Percentiles rank a stretch among this genome's conserved stretches.
These are phyloP conservation scores for Trichoderma oligosporum DNA, from an alignment of 2,329 filamentous ascomycete species.

Conservation along the genomic window DNA sequence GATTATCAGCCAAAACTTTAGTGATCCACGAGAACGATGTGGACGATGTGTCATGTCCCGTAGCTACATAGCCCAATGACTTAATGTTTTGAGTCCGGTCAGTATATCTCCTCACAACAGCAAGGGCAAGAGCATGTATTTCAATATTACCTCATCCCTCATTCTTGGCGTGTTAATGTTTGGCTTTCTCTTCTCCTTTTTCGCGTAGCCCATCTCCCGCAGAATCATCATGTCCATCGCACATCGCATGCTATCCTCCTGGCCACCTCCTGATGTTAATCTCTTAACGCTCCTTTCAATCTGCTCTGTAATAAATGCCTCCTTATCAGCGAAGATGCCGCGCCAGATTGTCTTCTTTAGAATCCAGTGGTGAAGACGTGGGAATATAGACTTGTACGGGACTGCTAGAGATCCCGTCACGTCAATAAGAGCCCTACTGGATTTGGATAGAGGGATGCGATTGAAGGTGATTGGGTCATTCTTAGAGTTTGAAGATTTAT, in stretches of 20 bases:
- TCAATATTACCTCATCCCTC: not conserved
- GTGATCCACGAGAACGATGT: conserved; percentile 2
- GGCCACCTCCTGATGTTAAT: not conserved
- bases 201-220: not conserved
- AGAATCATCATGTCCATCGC: conserved; percentile 4
- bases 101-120: not conserved
- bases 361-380: conserved; percentile 2
- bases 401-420: not conserved
- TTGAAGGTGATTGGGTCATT: not conserved
- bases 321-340: not conserved
- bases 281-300: not conserved
- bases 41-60: conserved; percentile 3
- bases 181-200: not conserved
- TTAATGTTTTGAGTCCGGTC: not conserved
- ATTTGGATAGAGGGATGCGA: not conserved
- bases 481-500: not conserved
- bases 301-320: not conserved
- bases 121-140: not conserved
- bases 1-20: not conserved
- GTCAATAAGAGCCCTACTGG: not conserved
- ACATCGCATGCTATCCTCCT: not conserved
- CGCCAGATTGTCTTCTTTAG: not conserved
- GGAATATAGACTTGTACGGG: not conserved
- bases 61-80: not conserved
- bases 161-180: not conserved